Conservation (phyloP, 805 yeast species). For the Starmerella potacharoeniae region DNA sequence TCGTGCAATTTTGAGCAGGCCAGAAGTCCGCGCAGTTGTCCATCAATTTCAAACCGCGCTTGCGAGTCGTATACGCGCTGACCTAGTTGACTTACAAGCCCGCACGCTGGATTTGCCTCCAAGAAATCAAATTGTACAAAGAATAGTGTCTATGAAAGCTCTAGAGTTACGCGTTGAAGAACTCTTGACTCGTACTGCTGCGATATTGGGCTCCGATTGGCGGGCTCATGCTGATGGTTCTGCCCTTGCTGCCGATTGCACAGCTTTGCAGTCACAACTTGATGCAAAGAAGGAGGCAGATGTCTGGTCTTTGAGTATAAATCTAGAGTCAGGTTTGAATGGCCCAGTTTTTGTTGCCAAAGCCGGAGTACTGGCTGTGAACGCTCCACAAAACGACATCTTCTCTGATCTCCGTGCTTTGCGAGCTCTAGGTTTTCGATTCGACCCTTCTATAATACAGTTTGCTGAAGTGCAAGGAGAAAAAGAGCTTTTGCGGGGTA, state of each 20-base stretch:
- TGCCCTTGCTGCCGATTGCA: conserved; percentile 42
- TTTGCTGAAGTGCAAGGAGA: conserved; percentile 4
- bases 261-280: conserved; percentile 36
- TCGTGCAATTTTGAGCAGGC: conserved; percentile 39
- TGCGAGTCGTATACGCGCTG: conserved; percentile 32
- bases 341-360: neutral
- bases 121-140: conserved; percentile 23
- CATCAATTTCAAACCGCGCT: conserved; percentile 48
- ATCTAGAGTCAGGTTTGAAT: neutral
- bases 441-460: neutral
- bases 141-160: conserved; percentile 43
- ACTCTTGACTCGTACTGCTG: conserved; percentile 37
- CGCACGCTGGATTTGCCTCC: neutral
- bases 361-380: conserved; percentile 5
- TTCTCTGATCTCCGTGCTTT: conserved; percentile 3
- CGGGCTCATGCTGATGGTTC: conserved; percentile 53
- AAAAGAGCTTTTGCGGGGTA: neutral
- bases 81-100: neutral
- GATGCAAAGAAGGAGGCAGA: conserved; percentile 35
- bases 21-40: conserved; percentile 45
- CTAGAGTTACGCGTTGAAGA: conserved; percentile 35
- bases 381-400: conserved; percentile 3
- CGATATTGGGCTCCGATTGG: conserved; percentile 54
- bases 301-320: conserved; percentile 36
- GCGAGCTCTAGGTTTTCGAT: conserved; percentile 13